Evolutionary conservation across 805 yeast species (phyloP), one percentile per base, ranked within the genome.

Genomic region (Cyberlindnera sargentensis): DNA sequence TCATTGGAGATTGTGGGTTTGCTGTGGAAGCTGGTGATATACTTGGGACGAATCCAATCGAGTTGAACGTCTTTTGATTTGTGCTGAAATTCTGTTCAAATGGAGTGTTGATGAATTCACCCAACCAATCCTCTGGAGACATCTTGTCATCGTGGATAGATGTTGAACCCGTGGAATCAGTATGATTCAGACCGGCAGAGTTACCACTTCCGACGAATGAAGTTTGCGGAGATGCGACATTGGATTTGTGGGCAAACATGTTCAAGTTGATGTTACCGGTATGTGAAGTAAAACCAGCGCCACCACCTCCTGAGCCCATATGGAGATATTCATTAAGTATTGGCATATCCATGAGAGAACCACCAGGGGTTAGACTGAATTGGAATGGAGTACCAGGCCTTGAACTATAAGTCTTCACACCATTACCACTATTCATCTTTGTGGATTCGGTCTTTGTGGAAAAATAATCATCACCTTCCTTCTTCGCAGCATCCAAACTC

Each of bases 51-150:
- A 83, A 81, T 0, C 89, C 89, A 43, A 82, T 74, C 43, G 75
- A 75, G 48, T 80, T 70, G 40, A 72, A 60, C 51, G 78, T 47
- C 39, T 56, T 54, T 1, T 72, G 31, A 54, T 61, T 39, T 68
- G 81, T 52, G 32, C 61, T 57, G 44, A 82, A 75, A 43, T 77
- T 74, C 30, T 73, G 70, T 38, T 80, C 84, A 48, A 75, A 72
- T 5, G 88, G 85, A 1, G 85, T 76, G 43, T 71, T 78, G 40
- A 84, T 76, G 51, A 84, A 82, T 48, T 82, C 88, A 30, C 78
- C 72, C 11, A 84, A 64, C 90, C 91, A 82, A 46, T 78, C 82
- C 28, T 74, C 76, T 8, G 65, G 61, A 3, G 57, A 47, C 40
- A 61, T 42, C 43, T 48, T 43, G 24, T 52, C 52, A 33, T 55